Evolutionary conservation across 495 filamentous ascomycete genomes (phyloP).

Genomic region (Penicillium alfredii): DNA sequence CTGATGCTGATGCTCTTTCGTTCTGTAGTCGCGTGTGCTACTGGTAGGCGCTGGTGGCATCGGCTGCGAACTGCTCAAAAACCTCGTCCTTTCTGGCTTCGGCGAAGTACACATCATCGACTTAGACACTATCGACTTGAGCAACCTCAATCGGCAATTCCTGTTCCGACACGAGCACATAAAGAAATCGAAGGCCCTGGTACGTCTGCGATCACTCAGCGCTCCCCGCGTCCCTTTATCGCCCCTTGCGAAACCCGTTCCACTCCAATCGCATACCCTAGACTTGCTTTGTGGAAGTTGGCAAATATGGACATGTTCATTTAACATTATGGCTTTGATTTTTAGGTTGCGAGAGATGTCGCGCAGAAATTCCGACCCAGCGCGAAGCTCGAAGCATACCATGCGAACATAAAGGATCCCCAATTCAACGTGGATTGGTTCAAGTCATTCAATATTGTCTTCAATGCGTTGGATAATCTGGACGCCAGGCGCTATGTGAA

Average conservation of each 20-base stretch:
- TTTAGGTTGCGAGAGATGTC: constrained; percentile 87
- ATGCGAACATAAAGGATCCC: constrained; percentile 93
- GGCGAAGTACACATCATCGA: constrained; percentile 95
- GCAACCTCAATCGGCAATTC: constrained; percentile 97
- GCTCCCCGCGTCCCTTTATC: constrained; percentile 5
- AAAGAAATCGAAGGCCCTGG: constrained; percentile 93
- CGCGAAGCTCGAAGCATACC: constrained; percentile 82
- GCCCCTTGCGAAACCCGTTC: constrained; percentile 6
- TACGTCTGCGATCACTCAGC: constrained; percentile 44
- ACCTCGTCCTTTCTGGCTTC: constrained; percentile 89
- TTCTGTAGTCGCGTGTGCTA: constrained; percentile 69
- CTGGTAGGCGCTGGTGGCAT: constrained; percentile 97
- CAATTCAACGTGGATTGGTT: constrained; percentile 92
- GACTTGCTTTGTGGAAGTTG: not conserved
- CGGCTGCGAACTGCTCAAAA: constrained; percentile 96
- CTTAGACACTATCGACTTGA: constrained; percentile 95
- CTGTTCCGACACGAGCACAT: constrained; percentile 97
- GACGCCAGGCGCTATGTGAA: constrained; percentile 95
- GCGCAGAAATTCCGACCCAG: constrained; percentile 86
- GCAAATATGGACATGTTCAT: not conserved
- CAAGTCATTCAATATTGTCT: constrained; percentile 71
- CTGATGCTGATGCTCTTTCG: too few species aligned
- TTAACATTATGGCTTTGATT: constrained; percentile 15
- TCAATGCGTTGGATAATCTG: constrained; percentile 96
- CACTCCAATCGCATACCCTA: not conserved